Base-by-base conservation (phyloP, 179 eudicot species). In the Amaranthus tricolor region DNA sequence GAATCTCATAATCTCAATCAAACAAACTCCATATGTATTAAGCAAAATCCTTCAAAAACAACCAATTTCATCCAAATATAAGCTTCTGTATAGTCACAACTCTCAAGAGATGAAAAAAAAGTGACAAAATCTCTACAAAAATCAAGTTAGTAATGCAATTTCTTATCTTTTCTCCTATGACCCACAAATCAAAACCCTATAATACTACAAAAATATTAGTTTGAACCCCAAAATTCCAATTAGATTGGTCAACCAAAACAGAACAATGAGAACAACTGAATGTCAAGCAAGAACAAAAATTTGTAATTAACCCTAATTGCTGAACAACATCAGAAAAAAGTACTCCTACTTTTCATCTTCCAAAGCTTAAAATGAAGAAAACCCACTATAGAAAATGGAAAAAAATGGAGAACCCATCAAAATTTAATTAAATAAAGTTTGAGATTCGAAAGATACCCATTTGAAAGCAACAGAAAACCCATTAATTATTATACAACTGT, bases 401-500 rank as follows among this genome's bases (percentile, higher is more conserved):
- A 69, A 73, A 12, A 15, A 55, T 31, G 45, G 69, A 63, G 56
- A 48, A 62, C 76, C 74, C 78, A 78, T 9, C 60, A 54, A 31
- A 31, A 21, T 69, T 45, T 17, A 19, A 45, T 17, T 9, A 67
- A 59, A 60, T 12, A 74, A n/a, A 10, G 78, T 65, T 31, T 45
- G 75, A 47, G 9, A 63, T 47, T 17, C 68, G 57, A 84, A 54
- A 66, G 51, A 69, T 54, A 80, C 82, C 82, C 84, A 76, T 20
- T 76, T 78, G 62, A 77, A 72, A 72, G 24, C 31, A 58, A 63
- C 56, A 43, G 40, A 82, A 71, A 80, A 75, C 79, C 85, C 79
- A 74, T 67, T 53, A 84, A 75, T 40, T 60, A 12, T 31, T 2
- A 70, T 58, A n/a, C 8, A 67, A 19, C 50, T 55, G 16, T 20